phyloP scores from a whole-genome alignment of 2,329 filamentous ascomycete genomes.

The Phoma sp. region DNA sequence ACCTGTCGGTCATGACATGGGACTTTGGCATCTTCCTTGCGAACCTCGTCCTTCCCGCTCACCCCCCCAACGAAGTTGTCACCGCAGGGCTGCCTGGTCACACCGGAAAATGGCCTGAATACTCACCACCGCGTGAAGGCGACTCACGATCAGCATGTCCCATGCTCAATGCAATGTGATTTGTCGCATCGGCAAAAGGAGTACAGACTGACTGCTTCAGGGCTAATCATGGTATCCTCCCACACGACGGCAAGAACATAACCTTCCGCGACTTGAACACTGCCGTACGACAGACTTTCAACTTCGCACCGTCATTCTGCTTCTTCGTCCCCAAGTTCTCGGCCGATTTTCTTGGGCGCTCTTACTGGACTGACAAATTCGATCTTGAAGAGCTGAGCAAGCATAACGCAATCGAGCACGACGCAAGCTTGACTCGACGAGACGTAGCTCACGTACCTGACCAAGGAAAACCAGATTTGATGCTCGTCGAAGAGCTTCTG shows the following conservation, averaged over 20 bases:
- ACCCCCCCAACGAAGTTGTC: slow-evolving; percentile 46
- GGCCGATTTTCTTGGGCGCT: slow-evolving; percentile 28
- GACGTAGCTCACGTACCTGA: slow-evolving; percentile 45
- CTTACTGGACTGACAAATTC: slow-evolving; percentile 28
- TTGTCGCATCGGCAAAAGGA: no score
- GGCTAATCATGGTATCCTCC: slow-evolving; percentile 43
- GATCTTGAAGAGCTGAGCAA: slow-evolving; percentile 40
- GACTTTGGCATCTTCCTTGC: slow-evolving; percentile 48
- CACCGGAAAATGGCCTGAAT: slow-evolving; percentile 46
- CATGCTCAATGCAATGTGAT: slow-evolving; percentile 34
- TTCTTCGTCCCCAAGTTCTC: slow-evolving; percentile 41
- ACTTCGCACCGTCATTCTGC: slow-evolving; percentile 40
- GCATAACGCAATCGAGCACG: slow-evolving; percentile 46
- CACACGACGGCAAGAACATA: slow-evolving; percentile 41
- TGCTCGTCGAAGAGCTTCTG: slow-evolving; percentile 45
- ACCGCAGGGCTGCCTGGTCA: slow-evolving; percentile 44
- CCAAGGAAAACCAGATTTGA: slow-evolving; percentile 47
- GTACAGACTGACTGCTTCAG: slow-evolving; percentile 11
- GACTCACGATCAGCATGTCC: slow-evolving; percentile 38
- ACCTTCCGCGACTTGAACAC: slow-evolving; percentile 37
- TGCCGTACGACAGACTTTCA: slow-evolving; percentile 35
- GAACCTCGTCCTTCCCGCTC: slow-evolving; percentile 47
- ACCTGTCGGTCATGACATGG: slow-evolving; percentile 48
- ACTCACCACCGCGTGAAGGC: slow-evolving; percentile 44
- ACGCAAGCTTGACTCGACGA: slow-evolving; percentile 39